Conservation (phyloP, 2,329 filamentous ascomycete species). For the Aureobasidium sp. region DNA sequence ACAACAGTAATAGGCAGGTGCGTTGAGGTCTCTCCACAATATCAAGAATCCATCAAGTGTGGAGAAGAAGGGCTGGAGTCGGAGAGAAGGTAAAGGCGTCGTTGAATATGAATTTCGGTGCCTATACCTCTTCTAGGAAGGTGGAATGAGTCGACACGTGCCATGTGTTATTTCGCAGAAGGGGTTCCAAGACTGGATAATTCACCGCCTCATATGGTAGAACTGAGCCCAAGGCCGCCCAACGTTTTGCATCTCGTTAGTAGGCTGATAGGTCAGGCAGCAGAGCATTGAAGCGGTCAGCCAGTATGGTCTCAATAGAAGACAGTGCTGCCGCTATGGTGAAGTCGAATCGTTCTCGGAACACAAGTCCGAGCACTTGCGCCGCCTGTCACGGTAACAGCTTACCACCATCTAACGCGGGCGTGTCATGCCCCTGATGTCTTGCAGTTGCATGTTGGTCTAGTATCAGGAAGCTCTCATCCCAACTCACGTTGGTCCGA, state of each 20-base stretch:
- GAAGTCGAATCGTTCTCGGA: not conserved
- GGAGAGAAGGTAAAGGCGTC: not conserved
- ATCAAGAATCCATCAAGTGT: not conserved
- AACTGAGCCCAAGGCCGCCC: not conserved
- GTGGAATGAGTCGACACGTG: not conserved
- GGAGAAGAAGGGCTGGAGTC: not conserved
- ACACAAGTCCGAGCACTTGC: not conserved
- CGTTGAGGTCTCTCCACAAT: not conserved
- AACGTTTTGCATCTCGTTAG: not conserved
- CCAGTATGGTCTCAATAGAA: not conserved
- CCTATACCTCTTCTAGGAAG: not conserved
- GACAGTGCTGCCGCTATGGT: not conserved
- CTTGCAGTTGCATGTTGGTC: not conserved
- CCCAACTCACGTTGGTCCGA: not conserved
- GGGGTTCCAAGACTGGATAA: not conserved
- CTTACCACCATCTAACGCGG: not conserved
- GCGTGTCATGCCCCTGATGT: not conserved
- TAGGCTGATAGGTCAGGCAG: not conserved
- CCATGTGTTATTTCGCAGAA: not conserved
- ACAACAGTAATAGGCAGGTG: not conserved
- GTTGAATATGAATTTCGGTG: not conserved
- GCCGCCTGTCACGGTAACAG: not conserved
- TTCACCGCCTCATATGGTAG: not conserved
- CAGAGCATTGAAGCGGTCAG: not conserved
- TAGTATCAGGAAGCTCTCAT: not conserved